Percentiles rank a stretch among this genome's conserved stretches.
Conservation (phyloP, 1,284 basidiomycete genomes). For the Moniliophthora roreri region DNA sequence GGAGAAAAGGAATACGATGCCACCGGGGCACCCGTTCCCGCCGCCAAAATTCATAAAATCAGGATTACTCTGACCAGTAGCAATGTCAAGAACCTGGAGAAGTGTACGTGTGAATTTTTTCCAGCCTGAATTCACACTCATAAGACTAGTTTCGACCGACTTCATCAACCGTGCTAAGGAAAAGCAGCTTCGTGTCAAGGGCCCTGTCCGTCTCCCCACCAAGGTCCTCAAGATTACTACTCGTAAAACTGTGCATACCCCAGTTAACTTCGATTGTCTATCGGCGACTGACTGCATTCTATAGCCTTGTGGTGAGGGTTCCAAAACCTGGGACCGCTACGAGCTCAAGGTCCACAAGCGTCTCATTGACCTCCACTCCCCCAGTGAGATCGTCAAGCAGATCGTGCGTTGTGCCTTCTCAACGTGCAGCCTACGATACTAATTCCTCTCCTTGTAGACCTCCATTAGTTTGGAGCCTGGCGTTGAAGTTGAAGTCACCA, state of each 20-base stretch:
- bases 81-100: slow-evolving; percentile 98
- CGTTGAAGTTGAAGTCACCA: slow-evolving; percentile 99
- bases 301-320: slow-evolving; percentile 99
- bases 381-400: slow-evolving; percentile 99
- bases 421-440: neutral
- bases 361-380: slow-evolving; percentile 98
- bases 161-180: slow-evolving; percentile 99
- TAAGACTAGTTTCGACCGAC: slow-evolving; percentile 81
- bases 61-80: slow-evolving; percentile 98
- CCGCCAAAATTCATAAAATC: slow-evolving; percentile 98
- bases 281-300: too few relatives aligned
- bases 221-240: slow-evolving; percentile 99
- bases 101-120: slow-evolving; percentile 62
- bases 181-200: slow-evolving; percentile 99
- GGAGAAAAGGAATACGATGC: slow-evolving; percentile 97
- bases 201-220: slow-evolving; percentile 98
- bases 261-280: too few relatives aligned
- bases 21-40: slow-evolving; percentile 80
- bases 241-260: slow-evolving; percentile 84
- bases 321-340: slow-evolving; percentile 99
- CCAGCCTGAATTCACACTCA: neutral
- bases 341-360: slow-evolving; percentile 99
- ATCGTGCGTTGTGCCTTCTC: slow-evolving; percentile 79
- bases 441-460: slow-evolving; percentile 55
- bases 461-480: slow-evolving; percentile 98